Conservation (phyloP, 2,329 filamentous ascomycete species). For the Verticillium longisporum region DNA sequence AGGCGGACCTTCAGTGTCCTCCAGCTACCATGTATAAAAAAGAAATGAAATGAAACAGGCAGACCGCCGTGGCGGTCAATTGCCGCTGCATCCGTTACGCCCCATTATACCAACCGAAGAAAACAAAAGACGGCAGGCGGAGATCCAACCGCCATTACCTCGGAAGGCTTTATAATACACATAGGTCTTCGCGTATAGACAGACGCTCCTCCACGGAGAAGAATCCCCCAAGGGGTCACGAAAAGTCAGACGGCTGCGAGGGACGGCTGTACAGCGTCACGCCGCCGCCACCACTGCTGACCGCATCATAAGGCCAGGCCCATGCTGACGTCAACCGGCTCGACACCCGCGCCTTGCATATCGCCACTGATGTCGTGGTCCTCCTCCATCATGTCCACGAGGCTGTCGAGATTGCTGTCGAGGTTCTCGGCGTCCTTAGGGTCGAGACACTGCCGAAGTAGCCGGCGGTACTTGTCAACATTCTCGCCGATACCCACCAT, state of each 20-base stretch:
- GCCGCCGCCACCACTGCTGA: too few species aligned
- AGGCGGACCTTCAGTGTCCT: neutral
- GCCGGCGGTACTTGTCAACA: slow-evolving; percentile 64
- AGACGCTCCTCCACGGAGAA: neutral
- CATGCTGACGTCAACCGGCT: slow-evolving; percentile 18
- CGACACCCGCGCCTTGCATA: slow-evolving; percentile 20
- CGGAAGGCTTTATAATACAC: neutral
- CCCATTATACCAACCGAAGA: neutral
- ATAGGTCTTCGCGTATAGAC: neutral
- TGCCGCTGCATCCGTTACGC: neutral
- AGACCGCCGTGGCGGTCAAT: neutral
- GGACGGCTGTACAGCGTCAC: too few species aligned
- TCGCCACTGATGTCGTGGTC: slow-evolving; percentile 39
- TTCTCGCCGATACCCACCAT: slow-evolving; percentile 66
- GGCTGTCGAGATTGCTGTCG: slow-evolving; percentile 54
- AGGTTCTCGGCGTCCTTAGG: slow-evolving; percentile 61
- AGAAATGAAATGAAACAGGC: too few species aligned
- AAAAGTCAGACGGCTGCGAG: too few species aligned
- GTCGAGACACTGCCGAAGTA: slow-evolving; percentile 63
- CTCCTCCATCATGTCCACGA: slow-evolving; percentile 59
- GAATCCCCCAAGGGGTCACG: too few species aligned
- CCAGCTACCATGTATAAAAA: neutral
- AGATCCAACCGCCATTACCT: neutral
- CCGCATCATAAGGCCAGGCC: neutral
- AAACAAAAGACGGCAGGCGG: neutral